phyloP scores from a whole-genome alignment of 2,329 filamentous ascomycete species.

The Botryosphaeria dothidea region DNA sequence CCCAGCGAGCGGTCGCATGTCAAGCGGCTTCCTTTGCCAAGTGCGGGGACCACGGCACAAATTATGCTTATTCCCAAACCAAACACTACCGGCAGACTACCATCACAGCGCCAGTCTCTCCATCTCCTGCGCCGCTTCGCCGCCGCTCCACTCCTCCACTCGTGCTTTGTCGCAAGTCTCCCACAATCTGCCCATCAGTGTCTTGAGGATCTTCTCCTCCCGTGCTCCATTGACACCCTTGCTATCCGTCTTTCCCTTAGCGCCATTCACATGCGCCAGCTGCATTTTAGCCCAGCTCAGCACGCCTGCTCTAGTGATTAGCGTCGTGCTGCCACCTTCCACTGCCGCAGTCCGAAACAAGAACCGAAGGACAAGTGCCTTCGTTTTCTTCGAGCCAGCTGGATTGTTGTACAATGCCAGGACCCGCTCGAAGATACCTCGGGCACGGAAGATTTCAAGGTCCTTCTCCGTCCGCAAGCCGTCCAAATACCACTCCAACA shows the following conservation, averaged over 20 bases:
- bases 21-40: neutral
- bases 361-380: constrained; percentile 62
- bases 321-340: constrained; percentile 73
- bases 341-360: constrained; percentile 68
- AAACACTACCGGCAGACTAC: neutral
- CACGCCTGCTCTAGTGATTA: constrained; percentile 74
- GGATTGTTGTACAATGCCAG: constrained; percentile 69
- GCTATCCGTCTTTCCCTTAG: constrained; percentile 24
- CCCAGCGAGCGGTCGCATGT: neutral
- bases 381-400: constrained; percentile 60
- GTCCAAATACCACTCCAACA: constrained; percentile 70
- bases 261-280: constrained; percentile 35
- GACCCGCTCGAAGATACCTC: constrained; percentile 72
- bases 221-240: constrained; percentile 34
- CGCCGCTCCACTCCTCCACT: constrained; percentile 64
- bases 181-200: constrained; percentile 60
- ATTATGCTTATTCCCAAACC: constrained; percentile 14
- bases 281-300: constrained; percentile 73
- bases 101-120: constrained; percentile 27
- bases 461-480: constrained; percentile 62
- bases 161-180: constrained; percentile 68
- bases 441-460: constrained; percentile 60
- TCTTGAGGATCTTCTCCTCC: constrained; percentile 53
- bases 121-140: constrained; percentile 45
- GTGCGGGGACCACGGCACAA: constrained; percentile 3